Conservation (phyloP, 176 grass and related monocot genomes). For the Typha latifolia region DNA sequence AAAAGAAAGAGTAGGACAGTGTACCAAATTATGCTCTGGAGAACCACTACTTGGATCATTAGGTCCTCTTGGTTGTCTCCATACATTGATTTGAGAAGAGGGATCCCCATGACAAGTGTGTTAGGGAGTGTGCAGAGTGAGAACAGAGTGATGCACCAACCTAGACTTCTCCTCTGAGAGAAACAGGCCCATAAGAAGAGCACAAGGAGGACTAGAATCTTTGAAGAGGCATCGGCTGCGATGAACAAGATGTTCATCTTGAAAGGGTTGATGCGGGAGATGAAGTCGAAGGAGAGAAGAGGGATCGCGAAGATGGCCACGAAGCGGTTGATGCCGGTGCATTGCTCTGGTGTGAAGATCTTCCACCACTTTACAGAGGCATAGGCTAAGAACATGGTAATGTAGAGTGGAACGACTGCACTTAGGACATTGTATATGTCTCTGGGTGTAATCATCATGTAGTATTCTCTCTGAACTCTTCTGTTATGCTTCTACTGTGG, state of each 20-base stretch:
- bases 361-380: not conserved
- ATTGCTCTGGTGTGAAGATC: not conserved
- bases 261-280: not conserved
- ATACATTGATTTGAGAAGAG: constrained; percentile 8
- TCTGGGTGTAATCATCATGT: not conserved
- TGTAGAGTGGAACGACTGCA: not conserved
- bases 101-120: constrained; percentile 8
- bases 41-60: constrained; percentile 10
- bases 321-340: not conserved
- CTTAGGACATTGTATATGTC: not conserved
- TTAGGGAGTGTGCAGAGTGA: not conserved
- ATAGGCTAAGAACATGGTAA: not conserved
- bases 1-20: not conserved
- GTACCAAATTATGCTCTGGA: constrained; percentile 13
- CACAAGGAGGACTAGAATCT: not conserved
- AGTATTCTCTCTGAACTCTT: not conserved
- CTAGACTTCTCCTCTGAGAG: not conserved
- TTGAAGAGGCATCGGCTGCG: not conserved
- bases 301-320: not conserved
- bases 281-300: not conserved
- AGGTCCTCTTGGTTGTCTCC: not conserved
- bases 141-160: constrained; percentile 9
- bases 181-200: not conserved
- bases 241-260: not conserved
- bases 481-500: no score